Conservation (phyloP, 2,329 filamentous ascomycete species). For the Aureobasidium lini region DNA sequence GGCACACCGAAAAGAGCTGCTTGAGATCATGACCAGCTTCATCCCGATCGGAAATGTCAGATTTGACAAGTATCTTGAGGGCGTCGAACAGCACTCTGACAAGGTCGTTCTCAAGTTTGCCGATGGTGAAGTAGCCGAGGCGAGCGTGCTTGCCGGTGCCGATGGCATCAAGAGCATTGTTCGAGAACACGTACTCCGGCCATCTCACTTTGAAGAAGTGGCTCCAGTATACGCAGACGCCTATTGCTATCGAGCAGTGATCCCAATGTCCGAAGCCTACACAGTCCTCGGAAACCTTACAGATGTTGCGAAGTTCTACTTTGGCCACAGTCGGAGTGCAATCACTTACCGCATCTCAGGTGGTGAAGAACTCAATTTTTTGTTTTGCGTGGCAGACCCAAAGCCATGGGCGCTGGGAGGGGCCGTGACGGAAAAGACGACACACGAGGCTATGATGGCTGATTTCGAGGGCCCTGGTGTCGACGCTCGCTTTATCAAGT, state of each 20-base stretch:
- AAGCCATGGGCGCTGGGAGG: neutral
- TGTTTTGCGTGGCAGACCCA: neutral
- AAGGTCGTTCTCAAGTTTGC: conserved; percentile 32
- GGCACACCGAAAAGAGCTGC: conserved; percentile 36
- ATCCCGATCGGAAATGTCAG: conserved; percentile 24
- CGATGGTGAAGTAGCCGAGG: conserved; percentile 27
- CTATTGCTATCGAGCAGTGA: conserved; percentile 26
- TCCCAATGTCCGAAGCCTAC: conserved; percentile 31
- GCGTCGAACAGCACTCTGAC: conserved; percentile 29
- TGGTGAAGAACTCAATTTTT: neutral
- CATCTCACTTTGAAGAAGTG: conserved; percentile 17
- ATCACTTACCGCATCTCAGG: conserved; percentile 13
- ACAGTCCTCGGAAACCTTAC: conserved; percentile 29
- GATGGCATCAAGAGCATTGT: conserved; percentile 15
- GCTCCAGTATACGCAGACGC: conserved; percentile 23
- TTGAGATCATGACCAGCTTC: conserved; percentile 43
- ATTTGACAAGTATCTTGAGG: conserved; percentile 24
- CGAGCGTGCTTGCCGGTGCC: conserved; percentile 34
- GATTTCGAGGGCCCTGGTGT: neutral
- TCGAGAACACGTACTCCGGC: conserved; percentile 23
- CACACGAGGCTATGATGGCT: conserved; percentile 1
- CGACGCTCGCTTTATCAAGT: neutral
- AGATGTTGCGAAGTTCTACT: conserved; percentile 26
- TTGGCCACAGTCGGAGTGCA: conserved; percentile 16
- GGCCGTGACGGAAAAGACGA: neutral